Evolutionary conservation across 805 yeast species (phyloP).

Genomic region (Torulaspora indica): DNA sequence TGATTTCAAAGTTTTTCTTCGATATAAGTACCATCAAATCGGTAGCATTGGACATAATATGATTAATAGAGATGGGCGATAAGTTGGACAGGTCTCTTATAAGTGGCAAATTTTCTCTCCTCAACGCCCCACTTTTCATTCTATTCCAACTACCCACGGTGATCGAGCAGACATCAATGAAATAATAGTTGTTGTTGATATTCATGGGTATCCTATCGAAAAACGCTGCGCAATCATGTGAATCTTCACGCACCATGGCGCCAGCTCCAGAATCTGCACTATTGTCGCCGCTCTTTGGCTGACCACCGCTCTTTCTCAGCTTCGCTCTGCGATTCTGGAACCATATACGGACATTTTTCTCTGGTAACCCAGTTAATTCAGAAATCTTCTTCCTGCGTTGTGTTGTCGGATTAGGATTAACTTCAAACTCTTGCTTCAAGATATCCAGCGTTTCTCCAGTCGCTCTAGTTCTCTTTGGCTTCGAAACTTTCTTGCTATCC

Average conservation of each 20-base stretch:
- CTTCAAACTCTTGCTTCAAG: slow-evolving; percentile 62
- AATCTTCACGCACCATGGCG: slow-evolving; percentile 9
- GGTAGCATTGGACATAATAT: slow-evolving; percentile 57
- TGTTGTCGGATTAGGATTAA: slow-evolving; percentile 71
- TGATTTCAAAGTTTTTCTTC: slow-evolving; percentile 64
- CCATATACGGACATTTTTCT: slow-evolving; percentile 88
- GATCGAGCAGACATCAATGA: slow-evolving; percentile 61
- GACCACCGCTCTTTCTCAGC: slow-evolving; percentile 45
- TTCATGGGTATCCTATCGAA: slow-evolving; percentile 48
- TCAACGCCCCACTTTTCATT: slow-evolving; percentile 56
- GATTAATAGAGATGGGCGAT: slow-evolving; percentile 61
- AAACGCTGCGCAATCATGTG: slow-evolving; percentile 17
- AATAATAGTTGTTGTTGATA: slow-evolving; percentile 61
- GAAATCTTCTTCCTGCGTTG: slow-evolving; percentile 66
- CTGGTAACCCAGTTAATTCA: slow-evolving; percentile 72
- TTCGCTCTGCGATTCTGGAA: slow-evolving; percentile 86
- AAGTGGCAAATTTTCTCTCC: slow-evolving; percentile 35
- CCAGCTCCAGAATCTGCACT: slow-evolving; percentile 11
- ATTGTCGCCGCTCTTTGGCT: slow-evolving; percentile 5
- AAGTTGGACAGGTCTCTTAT: slow-evolving; percentile 52
- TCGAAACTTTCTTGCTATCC: slow-evolving; percentile 22
- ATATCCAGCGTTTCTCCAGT: slow-evolving; percentile 73
- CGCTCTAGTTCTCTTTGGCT: slow-evolving; percentile 59
- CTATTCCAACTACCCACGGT: slow-evolving; percentile 82
- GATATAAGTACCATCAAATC: slow-evolving; percentile 69